A percentile compares a stretch with the other conserved stretches of the same genome.
phyloP scores from a whole-genome alignment of 1,284 basidiomycete genomes.

The Pisolithus thermaeus region DNA sequence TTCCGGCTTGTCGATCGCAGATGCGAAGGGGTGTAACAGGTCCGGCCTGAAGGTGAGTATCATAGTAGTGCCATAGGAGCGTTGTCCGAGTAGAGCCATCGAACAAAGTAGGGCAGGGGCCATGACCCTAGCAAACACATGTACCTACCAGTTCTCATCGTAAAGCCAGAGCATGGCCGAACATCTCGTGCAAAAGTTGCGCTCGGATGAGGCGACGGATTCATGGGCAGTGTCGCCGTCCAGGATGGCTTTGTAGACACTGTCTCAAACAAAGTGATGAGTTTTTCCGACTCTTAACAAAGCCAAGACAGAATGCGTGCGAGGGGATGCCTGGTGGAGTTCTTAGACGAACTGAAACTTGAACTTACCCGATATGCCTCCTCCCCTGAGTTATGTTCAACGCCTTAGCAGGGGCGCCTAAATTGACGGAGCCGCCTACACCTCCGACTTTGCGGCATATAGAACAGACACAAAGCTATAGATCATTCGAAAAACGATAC shows the following conservation, averaged over 20 bases:
- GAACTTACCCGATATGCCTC: conserved; percentile 42
- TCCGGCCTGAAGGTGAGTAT: conserved; percentile 41
- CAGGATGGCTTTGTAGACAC: conserved; percentile 52
- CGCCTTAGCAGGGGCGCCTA: conserved; percentile 44
- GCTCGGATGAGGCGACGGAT: conserved; percentile 43
- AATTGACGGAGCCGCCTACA: conserved; percentile 52
- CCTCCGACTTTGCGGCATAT: conserved; percentile 64
- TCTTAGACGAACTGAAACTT: neutral
- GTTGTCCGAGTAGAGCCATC: too few species aligned
- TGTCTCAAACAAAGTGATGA: conserved; percentile 15
- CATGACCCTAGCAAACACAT: too few species aligned
- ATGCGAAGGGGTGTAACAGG: conserved; percentile 56
- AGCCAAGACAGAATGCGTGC: too few species aligned
- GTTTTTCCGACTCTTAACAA: too few species aligned
- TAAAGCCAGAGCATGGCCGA: conserved; percentile 59
- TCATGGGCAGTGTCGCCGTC: conserved; percentile 45
- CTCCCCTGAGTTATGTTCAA: conserved; percentile 44
- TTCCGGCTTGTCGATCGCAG: conserved; percentile 50
- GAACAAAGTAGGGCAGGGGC: too few species aligned
- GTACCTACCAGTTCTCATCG: conserved; percentile 41
- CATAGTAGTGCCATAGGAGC: too few species aligned
- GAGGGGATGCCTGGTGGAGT: too few species aligned
- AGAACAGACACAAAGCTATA: conserved; percentile 52
- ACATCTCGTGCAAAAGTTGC: conserved; percentile 54
- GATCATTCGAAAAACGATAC: neutral